Base-by-base conservation (phyloP, 1,284 basidiomycete species). In the Apiotrichum porosum region DNA sequence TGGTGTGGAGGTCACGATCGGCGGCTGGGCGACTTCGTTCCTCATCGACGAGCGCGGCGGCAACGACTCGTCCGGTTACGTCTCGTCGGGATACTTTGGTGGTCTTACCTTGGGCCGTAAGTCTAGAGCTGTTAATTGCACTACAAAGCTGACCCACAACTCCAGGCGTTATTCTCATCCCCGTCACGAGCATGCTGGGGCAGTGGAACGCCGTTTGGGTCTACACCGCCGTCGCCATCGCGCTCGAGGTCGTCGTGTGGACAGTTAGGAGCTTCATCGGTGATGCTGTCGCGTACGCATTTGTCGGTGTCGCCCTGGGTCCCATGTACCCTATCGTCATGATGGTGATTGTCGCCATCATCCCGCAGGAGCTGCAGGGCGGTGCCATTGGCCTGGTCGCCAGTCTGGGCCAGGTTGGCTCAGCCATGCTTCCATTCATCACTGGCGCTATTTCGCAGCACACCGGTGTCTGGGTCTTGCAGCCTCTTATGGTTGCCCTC, bases 311-410 rank as follows among this genome's bases (percentile, higher is more conserved):
- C 34, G 47, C 67, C 30, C 56, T 74, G 12, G 73, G 71, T 0
- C 83, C 83, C 1, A 80, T 84, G 75, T 85, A 82, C 60, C 83
- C 83, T 0, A 81, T 83, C 49, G 77, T 80, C n/a, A 66, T 71
- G 62, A 62, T 68, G 50, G 64, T 66, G 17, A 57, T 64, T 2
- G 47, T 58, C 4, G 63, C 65, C 21, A 51, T 85, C 48, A 67
- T 86, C 3, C 83, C 83, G 5, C 75, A 73, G 8, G 81, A 80
- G 75, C 73, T 85, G 9, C 77, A 84, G 42, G 80, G 79, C 0
- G 82, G 76, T 2, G 78, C 80, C n/a, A 81, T 85, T 28, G 83
- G 84, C 1, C 83, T 81, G 80, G 58, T 65, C 14, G 69, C 68
- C 14, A 37, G 23, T 31, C 72, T 85, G 39, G 84, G 84, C 0